Evolutionary conservation across 495 filamentous ascomycete genomes (phyloP), one percentile per base, ranked within the genome.

Genomic region (Opeltia flavorubescens): DNA sequence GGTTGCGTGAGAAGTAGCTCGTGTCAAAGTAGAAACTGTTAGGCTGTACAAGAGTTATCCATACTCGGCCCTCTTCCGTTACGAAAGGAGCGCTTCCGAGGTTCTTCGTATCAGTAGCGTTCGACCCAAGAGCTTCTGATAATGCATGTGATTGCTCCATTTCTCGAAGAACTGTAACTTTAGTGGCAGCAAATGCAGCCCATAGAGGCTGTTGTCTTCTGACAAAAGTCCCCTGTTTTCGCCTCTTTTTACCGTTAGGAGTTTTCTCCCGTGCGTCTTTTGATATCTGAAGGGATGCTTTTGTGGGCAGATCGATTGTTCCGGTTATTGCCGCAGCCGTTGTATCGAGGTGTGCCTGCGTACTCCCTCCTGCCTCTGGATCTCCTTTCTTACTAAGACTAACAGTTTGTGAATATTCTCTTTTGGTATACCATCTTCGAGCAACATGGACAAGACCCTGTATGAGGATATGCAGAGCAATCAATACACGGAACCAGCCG

Each of bases 131-230:
- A 50, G 83, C 80, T 69, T 94, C 69, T 27, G 79, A 78, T 38
- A 83, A 70, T 29, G 81, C 77, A 60, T 86, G 81, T 46, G 83
- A 84, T 63, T 89, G 77, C 58, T 94, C 87, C 59, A 87, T 89
- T 67, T 94, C 88, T 58, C 91, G 88, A 57, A 89, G 78, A 57
- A 94, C 81, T 36, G 88, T 89, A 54, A 94, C 87, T 64, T 94
- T 95, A 46, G 85, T 93, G 61, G 85, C 91, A 24, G 89, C 89
- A 49, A 94, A 76, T 9, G 88, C 89, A 44, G 89, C 86, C 89
- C 89, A 95, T 45, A 95, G 77, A 35, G 89, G 89, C 66, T 95
- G 89, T 47, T 83, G 77, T 56, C 84, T 88, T 59, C 88, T 71
- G 44, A 94, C 86, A 61, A 86, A 84, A 38, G 84, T 86, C 48